Evolutionary conservation across 2,329 filamentous ascomycete species (phyloP).

Genomic region (Talaromyces sp.): DNA sequence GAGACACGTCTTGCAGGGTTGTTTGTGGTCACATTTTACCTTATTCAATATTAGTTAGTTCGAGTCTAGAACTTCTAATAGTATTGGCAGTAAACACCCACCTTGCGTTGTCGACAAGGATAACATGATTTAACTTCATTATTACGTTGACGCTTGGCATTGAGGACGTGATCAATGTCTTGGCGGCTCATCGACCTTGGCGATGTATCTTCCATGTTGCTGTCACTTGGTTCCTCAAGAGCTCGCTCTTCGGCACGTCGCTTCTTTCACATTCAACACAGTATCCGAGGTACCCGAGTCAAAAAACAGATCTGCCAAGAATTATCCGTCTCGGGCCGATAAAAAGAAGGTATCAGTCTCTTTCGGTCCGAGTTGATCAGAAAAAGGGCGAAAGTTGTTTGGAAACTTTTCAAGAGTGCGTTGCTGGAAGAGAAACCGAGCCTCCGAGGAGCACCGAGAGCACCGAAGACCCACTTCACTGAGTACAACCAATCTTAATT

Average conservation of each 20-base stretch:
- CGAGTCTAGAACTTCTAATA: no score
- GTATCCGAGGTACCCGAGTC: not conserved
- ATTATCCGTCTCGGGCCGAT: not conserved
- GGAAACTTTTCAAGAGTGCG: not conserved
- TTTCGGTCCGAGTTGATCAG: not conserved
- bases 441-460: not conserved
- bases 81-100: not conserved
- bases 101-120: constrained; percentile 26
- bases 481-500: not conserved
- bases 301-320: not conserved
- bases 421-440: not conserved
- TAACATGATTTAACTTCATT: constrained; percentile 28
- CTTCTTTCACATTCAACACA: not conserved
- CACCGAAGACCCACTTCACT: not conserved
- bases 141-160: constrained; percentile 12
- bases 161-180: not conserved
- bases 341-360: not conserved
- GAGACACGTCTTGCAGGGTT: constrained; percentile 24
- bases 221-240: not conserved
- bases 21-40: constrained; percentile 27
- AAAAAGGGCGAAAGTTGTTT: not conserved
- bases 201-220: not conserved
- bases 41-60: constrained; percentile 13
- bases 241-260: not conserved
- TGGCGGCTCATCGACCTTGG: not conserved